These are phyloP conservation scores for Salix caprea DNA, from an alignment of 345 rosid species.

Conservation along the genomic window DNA sequence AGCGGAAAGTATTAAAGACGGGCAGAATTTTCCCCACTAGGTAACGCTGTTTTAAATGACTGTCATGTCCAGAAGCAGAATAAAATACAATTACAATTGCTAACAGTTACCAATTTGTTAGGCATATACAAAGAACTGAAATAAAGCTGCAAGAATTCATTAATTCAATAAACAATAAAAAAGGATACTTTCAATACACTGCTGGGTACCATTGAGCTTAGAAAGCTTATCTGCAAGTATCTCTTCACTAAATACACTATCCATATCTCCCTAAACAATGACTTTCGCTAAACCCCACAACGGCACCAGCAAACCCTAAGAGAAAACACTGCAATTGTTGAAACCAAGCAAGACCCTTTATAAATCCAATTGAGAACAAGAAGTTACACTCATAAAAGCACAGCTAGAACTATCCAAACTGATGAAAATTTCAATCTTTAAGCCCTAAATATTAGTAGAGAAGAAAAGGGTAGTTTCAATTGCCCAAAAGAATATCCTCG, in stretches of 20 bases:
- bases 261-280: constrained; percentile 53
- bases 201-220: constrained; percentile 95
- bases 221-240: constrained; percentile 94
- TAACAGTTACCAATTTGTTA: background rate
- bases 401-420: constrained; percentile 4
- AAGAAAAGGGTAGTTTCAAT: background rate
- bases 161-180: background rate
- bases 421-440: background rate
- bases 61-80: background rate
- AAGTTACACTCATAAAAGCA: background rate
- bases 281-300: constrained; percentile 5
- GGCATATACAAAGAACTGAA: background rate
- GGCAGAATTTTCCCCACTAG: too few species aligned
- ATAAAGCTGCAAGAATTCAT: background rate
- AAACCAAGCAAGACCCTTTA: background rate
- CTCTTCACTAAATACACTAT: constrained; percentile 86
- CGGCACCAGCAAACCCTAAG: background rate
- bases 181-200: constrained; percentile 93
- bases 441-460: constrained; percentile 5
- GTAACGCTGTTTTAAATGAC: background rate
- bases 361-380: background rate
- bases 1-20: too few species aligned
- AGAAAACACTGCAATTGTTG: background rate
- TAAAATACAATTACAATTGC: background rate
- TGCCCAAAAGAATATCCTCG: background rate